Conservation (phyloP, 2,329 filamentous ascomycete genomes). For the Massarina eburnea region DNA sequence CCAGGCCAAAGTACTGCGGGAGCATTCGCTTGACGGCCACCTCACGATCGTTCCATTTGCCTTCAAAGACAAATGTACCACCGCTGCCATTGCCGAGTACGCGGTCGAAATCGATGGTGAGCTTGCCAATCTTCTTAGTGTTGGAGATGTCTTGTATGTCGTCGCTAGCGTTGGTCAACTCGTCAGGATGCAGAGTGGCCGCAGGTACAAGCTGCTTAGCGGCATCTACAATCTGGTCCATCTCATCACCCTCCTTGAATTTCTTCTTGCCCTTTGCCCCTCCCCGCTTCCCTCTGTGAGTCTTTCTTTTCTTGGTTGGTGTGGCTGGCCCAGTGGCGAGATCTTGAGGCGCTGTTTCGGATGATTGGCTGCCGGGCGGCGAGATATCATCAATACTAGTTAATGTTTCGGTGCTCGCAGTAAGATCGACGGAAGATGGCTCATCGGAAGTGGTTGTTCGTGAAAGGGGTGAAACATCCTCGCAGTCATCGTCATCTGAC, state of each 20-base stretch:
- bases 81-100: conserved; percentile 80
- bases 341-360: conserved; percentile 24
- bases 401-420: conserved; percentile 13
- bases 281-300: conserved; percentile 52
- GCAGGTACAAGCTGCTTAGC: conserved; percentile 41
- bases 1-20: conserved; percentile 93
- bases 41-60: conserved; percentile 88
- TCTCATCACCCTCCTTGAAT: conserved; percentile 38
- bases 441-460: conserved; percentile 37
- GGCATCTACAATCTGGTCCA: conserved; percentile 44
- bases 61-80: conserved; percentile 93
- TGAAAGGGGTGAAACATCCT: conserved; percentile 34
- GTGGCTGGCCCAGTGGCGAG: conserved; percentile 22
- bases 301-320: conserved; percentile 51
- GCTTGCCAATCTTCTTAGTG: conserved; percentile 60
- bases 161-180: conserved; percentile 44
- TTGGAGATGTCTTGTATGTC: conserved; percentile 51
- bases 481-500: conserved; percentile 33
- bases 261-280: conserved; percentile 50
- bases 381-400: conserved; percentile 8
- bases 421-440: conserved; percentile 19
- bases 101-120: conserved; percentile 61
- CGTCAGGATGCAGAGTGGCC: conserved; percentile 41
- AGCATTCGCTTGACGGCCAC: conserved; percentile 98
- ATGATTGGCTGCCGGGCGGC: conserved; percentile 8